Percentiles rank a stretch among this genome's conserved stretches.
Conservation (phyloP, 257 asterid species). For the Verbascum thapsus region DNA sequence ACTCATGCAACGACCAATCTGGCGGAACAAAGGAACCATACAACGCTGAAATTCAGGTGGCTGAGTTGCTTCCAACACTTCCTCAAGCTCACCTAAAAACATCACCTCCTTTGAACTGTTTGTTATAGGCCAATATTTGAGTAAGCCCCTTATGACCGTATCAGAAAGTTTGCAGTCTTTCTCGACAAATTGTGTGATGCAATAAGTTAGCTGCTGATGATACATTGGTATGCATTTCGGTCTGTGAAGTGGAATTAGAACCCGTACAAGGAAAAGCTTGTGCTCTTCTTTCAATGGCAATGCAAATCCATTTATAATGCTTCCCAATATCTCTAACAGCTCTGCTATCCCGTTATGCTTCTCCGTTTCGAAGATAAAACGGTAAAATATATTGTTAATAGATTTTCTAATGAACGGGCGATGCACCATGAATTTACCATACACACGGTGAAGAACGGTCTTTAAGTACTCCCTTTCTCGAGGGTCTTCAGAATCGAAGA, state of each 20-base stretch:
- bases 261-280: conserved; percentile 83
- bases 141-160: conserved; percentile 73
- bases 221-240: conserved; percentile 62
- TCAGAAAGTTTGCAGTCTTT: conserved; percentile 86
- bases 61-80: conserved; percentile 85
- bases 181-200: conserved; percentile 77
- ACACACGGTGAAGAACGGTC: conserved; percentile 85
- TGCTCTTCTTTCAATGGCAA: conserved; percentile 92
- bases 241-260: conserved; percentile 84
- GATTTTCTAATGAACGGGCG: conserved; percentile 88
- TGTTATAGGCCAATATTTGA: conserved; percentile 82
- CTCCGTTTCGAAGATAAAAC: conserved; percentile 84
- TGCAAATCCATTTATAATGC: conserved; percentile 90
- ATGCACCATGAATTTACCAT: conserved; percentile 96
- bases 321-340: conserved; percentile 86
- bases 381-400: conserved; percentile 77
- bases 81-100: conserved; percentile 85
- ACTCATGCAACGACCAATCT: conserved; percentile 64
- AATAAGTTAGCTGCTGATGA: conserved; percentile 81
- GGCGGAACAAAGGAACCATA: conserved; percentile 77
- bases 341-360: conserved; percentile 90
- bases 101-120: conserved; percentile 84
- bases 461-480: conserved; percentile 91
- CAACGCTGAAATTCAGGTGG: conserved; percentile 78
- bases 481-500: conserved; percentile 94